Base-by-base conservation (phyloP, 106 monocot species). In the Dendrobium huoshanense region DNA sequence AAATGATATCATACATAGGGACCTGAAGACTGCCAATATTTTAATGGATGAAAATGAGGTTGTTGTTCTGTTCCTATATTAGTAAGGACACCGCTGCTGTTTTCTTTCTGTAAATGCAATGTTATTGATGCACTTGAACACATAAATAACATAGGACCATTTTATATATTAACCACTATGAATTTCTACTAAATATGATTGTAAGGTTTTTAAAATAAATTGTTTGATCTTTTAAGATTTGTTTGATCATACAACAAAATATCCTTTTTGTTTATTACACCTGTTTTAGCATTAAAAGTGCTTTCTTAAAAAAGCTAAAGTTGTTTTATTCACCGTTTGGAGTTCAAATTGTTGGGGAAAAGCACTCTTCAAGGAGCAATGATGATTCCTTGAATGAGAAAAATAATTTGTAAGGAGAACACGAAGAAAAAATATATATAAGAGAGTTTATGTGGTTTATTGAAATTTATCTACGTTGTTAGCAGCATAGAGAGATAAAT, bases 11-110 rank as follows among this genome's bases (percentile, higher is more conserved):
- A 92, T 98, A 72, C 97, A 98, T 78, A 86, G 97, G 40, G 97
- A 98, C 78, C 73, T 98, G 80, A 98, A 98, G 83, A 80, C 90
- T 80, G 94, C 97, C 11, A 98, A 98, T 88, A 87, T 98, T 86
- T 86, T 98, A 79, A 94, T 98, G 94, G 94, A 98, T 91, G 94
- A 98, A 89, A 94, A 98, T 81, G 91, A 90, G 88, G 94, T 76
- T 76, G 27, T n/a, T 13, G 9, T 19, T 75, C 41, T 13, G 2
- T 70, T 33, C 70, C 37, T 31, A 11, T 70, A 37, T 37, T 10
- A 31, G 11, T 70, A 31, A 70, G 15, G 31, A 70, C 37, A 33
- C n/a, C 33, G 33, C 15, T 70, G 27, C 37, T 70, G 15, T 10
- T 41, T 51, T 76, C 49, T 16, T 15, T 65, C 7, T 25, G 25